Evolutionary conservation across 2,329 filamentous ascomycete genomes (phyloP).

Genomic region (Sclerotinia trifoliorum): DNA sequence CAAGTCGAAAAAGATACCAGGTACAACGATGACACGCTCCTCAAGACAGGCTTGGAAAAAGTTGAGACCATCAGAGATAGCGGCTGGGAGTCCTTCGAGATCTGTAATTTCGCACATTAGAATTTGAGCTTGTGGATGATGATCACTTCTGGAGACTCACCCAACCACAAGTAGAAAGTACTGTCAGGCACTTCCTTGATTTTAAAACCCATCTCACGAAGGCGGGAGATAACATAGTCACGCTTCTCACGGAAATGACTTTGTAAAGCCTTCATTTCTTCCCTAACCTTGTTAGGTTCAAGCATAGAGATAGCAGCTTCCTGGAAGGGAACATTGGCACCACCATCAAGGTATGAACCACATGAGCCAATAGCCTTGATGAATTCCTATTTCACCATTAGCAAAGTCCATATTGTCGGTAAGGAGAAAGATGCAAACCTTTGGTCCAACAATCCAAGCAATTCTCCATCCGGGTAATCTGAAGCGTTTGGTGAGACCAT

Average conservation of each 20-base stretch:
- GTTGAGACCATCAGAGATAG: constrained; percentile 88
- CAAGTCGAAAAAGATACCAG: constrained; percentile 96
- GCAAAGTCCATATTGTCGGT: not conserved
- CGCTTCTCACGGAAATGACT: constrained; percentile 87
- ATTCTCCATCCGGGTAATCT: constrained; percentile 94
- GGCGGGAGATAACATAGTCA: constrained; percentile 80
- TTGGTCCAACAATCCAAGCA: constrained; percentile 92
- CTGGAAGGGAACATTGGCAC: constrained; percentile 93
- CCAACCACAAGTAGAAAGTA: constrained; percentile 88
- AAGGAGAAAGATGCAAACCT: constrained; percentile 42
- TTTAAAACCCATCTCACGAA: constrained; percentile 82
- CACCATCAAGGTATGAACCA: constrained; percentile 91
- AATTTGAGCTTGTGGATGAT: not conserved
- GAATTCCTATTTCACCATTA: constrained; percentile 60
- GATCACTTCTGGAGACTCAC: not conserved
- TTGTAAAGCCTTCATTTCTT: constrained; percentile 88
- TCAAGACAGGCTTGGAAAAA: constrained; percentile 94
- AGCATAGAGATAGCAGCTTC: constrained; percentile 91
- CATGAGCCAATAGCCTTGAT: constrained; percentile 90
- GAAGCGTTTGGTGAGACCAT: constrained; percentile 95
- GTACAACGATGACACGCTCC: constrained; percentile 95
- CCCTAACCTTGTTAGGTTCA: constrained; percentile 75
- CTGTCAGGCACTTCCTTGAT: constrained; percentile 83
- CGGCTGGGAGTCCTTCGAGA: constrained; percentile 67
- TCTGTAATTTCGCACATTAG: constrained; percentile 38